Evolutionary conservation across 768 basidiomycete genomes (phyloP).

Genomic region (Mycena crocata): DNA sequence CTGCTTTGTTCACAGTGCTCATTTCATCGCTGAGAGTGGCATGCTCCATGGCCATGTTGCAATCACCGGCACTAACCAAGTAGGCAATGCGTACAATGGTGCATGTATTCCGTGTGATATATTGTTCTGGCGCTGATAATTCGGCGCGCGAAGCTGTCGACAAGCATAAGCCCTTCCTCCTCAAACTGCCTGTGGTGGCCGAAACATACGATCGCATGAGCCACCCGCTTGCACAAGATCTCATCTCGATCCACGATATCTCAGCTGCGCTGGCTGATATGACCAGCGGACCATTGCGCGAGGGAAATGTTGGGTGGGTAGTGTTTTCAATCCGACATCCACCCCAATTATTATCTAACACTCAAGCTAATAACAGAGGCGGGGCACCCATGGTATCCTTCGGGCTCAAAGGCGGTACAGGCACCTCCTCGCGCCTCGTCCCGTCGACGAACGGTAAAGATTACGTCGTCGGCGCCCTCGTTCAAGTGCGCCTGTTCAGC

Average conservation of each 20-base stretch:
- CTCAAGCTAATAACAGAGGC: slow-evolving; percentile 9
- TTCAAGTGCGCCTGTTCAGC: slow-evolving; percentile 18
- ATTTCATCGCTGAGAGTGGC: slow-evolving; percentile 22
- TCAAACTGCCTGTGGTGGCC: slow-evolving; percentile 24
- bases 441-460: slow-evolving; percentile 17
- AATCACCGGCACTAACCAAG: slow-evolving; percentile 30
- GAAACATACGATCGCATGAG: slow-evolving; percentile 34
- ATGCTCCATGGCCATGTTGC: slow-evolving; percentile 14
- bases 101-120: background rate
- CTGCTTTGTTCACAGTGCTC: background rate
- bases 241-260: slow-evolving; percentile 9
- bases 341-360: background rate
- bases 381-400: slow-evolving; percentile 34
- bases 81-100: slow-evolving; percentile 25
- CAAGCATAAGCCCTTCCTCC: background rate
- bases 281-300: slow-evolving; percentile 21
- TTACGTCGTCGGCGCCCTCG: slow-evolving; percentile 28
- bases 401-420: slow-evolving; percentile 32
- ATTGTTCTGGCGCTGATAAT: background rate
- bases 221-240: slow-evolving; percentile 18
- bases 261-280: slow-evolving; percentile 11
- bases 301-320: slow-evolving; percentile 29
- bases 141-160: background rate
- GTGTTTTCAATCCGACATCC: too few species aligned
- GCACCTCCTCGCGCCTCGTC: slow-evolving; percentile 29